A percentile compares a stretch with the other conserved stretches of the same genome.
These are phyloP conservation scores for Metarhizium robertsii DNA, from an alignment of 2,329 filamentous ascomycete genomes.

Conservation along the genomic window DNA sequence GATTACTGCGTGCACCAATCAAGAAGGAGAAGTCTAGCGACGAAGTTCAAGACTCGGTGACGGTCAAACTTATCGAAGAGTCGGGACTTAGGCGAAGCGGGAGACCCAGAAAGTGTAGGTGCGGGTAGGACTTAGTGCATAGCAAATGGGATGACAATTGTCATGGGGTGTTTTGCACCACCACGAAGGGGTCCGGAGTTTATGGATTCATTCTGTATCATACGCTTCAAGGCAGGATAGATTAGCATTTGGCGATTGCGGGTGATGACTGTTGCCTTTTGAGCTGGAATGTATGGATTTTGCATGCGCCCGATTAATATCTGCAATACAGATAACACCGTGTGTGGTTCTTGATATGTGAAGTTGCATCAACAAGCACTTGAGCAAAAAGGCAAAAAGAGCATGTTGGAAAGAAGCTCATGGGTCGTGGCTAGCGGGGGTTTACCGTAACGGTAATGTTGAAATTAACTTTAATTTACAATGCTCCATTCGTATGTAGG, in stretches of 20 bases:
- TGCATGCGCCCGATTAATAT: too few relatives aligned
- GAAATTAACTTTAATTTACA: too few relatives aligned
- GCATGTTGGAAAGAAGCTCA: too few relatives aligned
- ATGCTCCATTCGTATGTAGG: too few relatives aligned
- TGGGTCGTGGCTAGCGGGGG: too few relatives aligned
- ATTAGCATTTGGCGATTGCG: too few relatives aligned
- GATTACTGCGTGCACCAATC: constrained; percentile 3
- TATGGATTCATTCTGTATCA: background rate
- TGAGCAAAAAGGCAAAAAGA: too few relatives aligned
- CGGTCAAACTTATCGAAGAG: background rate
- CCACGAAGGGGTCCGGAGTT: background rate
- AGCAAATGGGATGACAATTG: background rate
- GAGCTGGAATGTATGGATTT: background rate
- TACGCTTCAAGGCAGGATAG: too few relatives aligned
- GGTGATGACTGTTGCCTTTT: background rate
- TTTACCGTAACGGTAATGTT: too few relatives aligned
- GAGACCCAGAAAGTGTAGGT: constrained; percentile 21
- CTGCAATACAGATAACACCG: too few relatives aligned
- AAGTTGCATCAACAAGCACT: too few relatives aligned
- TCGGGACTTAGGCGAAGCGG: constrained; percentile 23
- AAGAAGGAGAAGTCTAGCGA: constrained; percentile 5
- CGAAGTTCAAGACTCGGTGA: background rate
- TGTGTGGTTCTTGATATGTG: too few relatives aligned
- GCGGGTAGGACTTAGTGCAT: constrained; percentile 10
- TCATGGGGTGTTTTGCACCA: background rate